Evolutionary conservation across 176 grass and related monocot genomes (phyloP).

Genomic region (Puya raimondii): DNA sequence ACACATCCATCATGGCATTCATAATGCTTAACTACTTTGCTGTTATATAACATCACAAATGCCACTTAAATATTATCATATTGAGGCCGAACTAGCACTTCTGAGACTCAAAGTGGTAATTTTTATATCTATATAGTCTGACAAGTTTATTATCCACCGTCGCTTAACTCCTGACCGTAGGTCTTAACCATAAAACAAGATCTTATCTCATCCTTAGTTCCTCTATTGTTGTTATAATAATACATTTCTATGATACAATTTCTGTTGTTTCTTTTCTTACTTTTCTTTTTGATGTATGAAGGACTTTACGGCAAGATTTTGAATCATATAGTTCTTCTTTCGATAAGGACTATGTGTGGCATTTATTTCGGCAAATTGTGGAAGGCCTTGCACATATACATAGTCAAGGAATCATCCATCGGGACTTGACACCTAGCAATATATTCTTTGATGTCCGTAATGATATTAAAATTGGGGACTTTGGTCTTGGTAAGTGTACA

Average conservation of each 20-base stretch:
- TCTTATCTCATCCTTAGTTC: not conserved
- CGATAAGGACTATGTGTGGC: slow-evolving; percentile 68
- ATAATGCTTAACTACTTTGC: too few relatives aligned
- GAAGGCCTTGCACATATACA: slow-evolving; percentile 96
- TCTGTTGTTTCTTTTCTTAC: slow-evolving; percentile 7
- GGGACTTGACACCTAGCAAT: slow-evolving; percentile 91
- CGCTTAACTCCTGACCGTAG: not conserved
- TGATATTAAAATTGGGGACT: slow-evolving; percentile 74
- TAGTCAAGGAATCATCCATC: slow-evolving; percentile 96
- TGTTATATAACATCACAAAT: too few relatives aligned
- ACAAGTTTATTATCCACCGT: not conserved
- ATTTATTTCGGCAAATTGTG: slow-evolving; percentile 94
- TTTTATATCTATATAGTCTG: not conserved
- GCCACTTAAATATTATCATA: too few relatives aligned
- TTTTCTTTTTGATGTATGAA: slow-evolving; percentile 30
- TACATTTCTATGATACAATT: not conserved
- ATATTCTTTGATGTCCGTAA: slow-evolving; percentile 98
- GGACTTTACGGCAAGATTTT: slow-evolving; percentile 77
- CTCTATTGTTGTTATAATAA: not conserved
- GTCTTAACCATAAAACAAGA: not conserved
- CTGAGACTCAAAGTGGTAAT: not conserved
- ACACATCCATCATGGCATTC: too few relatives aligned
- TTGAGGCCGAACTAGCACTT: too few relatives aligned
- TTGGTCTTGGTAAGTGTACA: slow-evolving; percentile 38
- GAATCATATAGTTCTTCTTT: slow-evolving; percentile 71